Evolutionary conservation across 2,329 filamentous ascomycete genomes (phyloP).

Genomic region (Aspergillus ruber): DNA sequence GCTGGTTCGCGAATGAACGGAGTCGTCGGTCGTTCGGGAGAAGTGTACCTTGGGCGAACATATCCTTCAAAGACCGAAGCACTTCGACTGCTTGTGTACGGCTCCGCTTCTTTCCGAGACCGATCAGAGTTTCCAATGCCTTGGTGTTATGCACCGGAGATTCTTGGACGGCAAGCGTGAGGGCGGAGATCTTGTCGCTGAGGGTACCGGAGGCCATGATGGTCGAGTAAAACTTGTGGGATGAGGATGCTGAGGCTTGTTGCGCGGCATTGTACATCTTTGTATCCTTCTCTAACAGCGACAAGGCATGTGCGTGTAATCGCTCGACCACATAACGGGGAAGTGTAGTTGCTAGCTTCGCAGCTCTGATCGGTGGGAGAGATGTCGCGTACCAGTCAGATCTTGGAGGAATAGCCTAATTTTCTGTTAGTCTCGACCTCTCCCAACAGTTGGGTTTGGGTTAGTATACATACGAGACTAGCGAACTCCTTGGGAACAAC

Average conservation of each 20-base stretch:
- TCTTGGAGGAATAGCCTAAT: constrained; percentile 53
- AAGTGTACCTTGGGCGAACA: constrained; percentile 81
- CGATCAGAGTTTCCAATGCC: constrained; percentile 76
- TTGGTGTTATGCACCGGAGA: constrained; percentile 90
- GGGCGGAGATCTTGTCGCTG: constrained; percentile 90
- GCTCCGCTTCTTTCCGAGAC: constrained; percentile 83
- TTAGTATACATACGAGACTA: constrained; percentile 24
- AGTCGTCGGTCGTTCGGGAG: constrained; percentile 78
- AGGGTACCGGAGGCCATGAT: constrained; percentile 96
- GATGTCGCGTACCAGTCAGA: constrained; percentile 62
- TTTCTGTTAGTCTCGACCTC: constrained; percentile 16
- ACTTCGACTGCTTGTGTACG: constrained; percentile 88
- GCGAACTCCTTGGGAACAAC: constrained; percentile 31
- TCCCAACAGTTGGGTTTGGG: background rate
- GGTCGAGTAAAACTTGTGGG: constrained; percentile 91
- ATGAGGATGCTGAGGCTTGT: constrained; percentile 70
- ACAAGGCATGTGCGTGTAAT: constrained; percentile 61
- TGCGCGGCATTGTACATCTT: constrained; percentile 65
- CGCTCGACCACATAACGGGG: constrained; percentile 51
- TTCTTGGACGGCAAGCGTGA: constrained; percentile 91
- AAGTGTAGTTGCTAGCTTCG: constrained; percentile 41
- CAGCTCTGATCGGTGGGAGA: constrained; percentile 48
- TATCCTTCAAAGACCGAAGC: constrained; percentile 87
- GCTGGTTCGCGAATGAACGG: constrained; percentile 71
- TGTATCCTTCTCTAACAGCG: constrained; percentile 71